phyloP scores from a whole-genome alignment of 371 early-diverging fungal species.

The Parasitella parasitica region DNA sequence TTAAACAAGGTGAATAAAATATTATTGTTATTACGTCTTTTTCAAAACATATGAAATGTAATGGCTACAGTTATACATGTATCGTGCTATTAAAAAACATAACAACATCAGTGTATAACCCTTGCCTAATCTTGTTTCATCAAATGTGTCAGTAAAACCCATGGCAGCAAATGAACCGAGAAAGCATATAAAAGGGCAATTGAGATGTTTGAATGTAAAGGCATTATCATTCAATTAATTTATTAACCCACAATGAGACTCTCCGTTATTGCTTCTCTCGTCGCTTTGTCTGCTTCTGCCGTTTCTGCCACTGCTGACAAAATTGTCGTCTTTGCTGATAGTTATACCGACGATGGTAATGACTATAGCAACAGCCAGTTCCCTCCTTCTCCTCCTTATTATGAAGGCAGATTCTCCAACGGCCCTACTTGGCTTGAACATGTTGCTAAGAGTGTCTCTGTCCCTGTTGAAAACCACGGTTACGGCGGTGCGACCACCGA shows the following conservation, averaged over 20 bases:
- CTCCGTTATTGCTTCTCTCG: background rate
- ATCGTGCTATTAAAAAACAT: no score
- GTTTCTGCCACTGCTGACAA: constrained; percentile 18
- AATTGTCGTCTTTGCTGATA: constrained; percentile 27
- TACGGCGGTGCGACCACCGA: constrained; percentile 59
- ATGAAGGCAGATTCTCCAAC: constrained; percentile 51
- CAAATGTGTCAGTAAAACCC: no score
- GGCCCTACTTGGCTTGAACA: constrained; percentile 61
- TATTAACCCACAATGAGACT: background rate
- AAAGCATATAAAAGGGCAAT: background rate
- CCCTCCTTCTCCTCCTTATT: constrained; percentile 39
- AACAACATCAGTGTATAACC: no score
- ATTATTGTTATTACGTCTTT: no score
- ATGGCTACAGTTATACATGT: no score
- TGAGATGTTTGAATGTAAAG: background rate
- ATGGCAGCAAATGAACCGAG: background rate
- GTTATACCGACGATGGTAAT: constrained; percentile 29
- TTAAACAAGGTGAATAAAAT: background rate
- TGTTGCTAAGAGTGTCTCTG: constrained; percentile 30
- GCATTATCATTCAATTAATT: background rate
- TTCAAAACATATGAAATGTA: no score
- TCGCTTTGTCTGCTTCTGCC: constrained; percentile 16
- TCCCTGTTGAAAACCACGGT: constrained; percentile 25
- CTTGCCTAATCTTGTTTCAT: no score
- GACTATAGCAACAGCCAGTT: constrained; percentile 16